Evolutionary conservation across 768 basidiomycete genomes (phyloP).

Genomic region (Antrodiella citrinella): DNA sequence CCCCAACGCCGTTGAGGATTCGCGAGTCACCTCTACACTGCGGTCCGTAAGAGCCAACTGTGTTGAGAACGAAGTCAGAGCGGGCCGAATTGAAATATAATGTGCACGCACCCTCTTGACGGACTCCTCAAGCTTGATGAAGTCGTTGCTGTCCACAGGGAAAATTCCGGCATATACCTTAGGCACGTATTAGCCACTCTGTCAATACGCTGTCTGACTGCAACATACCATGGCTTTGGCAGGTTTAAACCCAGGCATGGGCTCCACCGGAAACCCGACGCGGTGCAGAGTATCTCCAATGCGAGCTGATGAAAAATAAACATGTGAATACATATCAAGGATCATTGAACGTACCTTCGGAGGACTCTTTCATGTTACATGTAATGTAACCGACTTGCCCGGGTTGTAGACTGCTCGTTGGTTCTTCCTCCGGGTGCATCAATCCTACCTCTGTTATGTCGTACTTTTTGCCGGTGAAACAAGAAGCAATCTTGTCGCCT

Average conservation of each 20-base stretch:
- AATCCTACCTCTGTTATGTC: constrained; percentile 85
- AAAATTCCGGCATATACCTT: constrained; percentile 94
- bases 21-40: constrained; percentile 83
- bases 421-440: constrained; percentile 84
- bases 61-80: background rate
- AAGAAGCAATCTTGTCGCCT: constrained; percentile 90
- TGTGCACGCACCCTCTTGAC: constrained; percentile 63
- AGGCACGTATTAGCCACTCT: too few relatives aligned
- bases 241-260: constrained; percentile 87
- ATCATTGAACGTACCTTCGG: constrained; percentile 55
- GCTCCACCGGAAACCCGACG: constrained; percentile 62
- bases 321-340: background rate
- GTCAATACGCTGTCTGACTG: background rate
- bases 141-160: constrained; percentile 86
- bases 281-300: constrained; percentile 91
- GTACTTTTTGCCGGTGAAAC: constrained; percentile 79
- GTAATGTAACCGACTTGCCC: constrained; percentile 87
- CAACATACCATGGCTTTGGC: constrained; percentile 82
- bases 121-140: constrained; percentile 91
- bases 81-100: constrained; percentile 6
- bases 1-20: constrained; percentile 89
- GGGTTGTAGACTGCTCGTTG: constrained; percentile 55
- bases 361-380: constrained; percentile 97
- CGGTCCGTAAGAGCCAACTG: constrained; percentile 82
- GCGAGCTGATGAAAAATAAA: constrained; percentile 46